phyloP scores from a whole-genome alignment of 2,329 filamentous ascomycete species.

The Phialemonium atrogriseum region DNA sequence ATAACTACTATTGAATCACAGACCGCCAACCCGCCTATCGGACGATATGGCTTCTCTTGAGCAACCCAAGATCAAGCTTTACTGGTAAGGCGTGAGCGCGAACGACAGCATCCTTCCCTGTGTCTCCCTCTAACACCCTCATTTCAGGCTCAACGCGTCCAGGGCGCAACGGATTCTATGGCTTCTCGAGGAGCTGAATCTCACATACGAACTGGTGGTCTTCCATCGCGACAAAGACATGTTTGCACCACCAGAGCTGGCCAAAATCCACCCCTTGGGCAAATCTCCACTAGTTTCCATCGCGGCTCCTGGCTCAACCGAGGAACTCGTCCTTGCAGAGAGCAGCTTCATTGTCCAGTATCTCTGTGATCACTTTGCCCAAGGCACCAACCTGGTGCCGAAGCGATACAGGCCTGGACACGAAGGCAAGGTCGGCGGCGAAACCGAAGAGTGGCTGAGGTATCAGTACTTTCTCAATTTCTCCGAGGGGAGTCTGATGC shows the following conservation, averaged over 20 bases:
- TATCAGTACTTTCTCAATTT: constrained; percentile 70
- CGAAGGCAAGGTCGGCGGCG: constrained; percentile 44
- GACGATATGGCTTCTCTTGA: too few species aligned
- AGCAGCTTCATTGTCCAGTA: constrained; percentile 75
- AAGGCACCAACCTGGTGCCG: constrained; percentile 36
- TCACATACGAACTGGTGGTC: constrained; percentile 68
- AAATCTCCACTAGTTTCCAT: constrained; percentile 73
- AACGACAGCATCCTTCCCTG: too few species aligned
- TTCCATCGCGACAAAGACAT: constrained; percentile 54
- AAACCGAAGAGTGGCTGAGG: constrained; percentile 48
- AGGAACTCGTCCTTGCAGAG: constrained; percentile 62
- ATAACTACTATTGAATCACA: too few species aligned
- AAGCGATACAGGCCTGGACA: constrained; percentile 41
- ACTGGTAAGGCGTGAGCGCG: too few species aligned
- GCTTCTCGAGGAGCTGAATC: constrained; percentile 72
- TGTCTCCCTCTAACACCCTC: too few species aligned
- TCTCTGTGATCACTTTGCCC: constrained; percentile 53
- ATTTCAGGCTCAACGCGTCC: constrained; percentile 65
- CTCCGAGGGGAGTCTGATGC: constrained; percentile 73
- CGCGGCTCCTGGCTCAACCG: constrained; percentile 22
- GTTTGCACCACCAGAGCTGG: constrained; percentile 64
- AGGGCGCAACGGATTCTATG: constrained; percentile 74
- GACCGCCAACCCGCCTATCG: too few species aligned
- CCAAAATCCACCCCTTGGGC: constrained; percentile 70
- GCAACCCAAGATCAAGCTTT: too few species aligned